phyloP scores from a whole-genome alignment of 2,329 filamentous ascomycete genomes.

The Xylariaceae sp. region DNA sequence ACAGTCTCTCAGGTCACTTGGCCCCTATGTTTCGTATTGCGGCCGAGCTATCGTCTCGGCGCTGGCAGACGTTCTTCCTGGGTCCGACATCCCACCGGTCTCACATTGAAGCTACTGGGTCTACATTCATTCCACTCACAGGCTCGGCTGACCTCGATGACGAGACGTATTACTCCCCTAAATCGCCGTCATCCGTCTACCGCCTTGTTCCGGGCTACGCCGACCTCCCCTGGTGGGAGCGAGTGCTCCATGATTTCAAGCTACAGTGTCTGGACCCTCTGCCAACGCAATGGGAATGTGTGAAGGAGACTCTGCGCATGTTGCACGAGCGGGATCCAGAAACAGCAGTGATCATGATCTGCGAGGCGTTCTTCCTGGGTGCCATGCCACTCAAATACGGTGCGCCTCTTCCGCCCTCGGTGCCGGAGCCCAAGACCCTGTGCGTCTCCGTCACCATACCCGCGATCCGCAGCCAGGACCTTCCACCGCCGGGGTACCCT shows the following conservation, averaged over 20 bases:
- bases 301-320: constrained; percentile 22
- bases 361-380: constrained; percentile 33
- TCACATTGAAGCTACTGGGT: constrained; percentile 30
- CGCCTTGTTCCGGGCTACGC: constrained; percentile 21
- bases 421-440: constrained; percentile 13
- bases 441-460: constrained; percentile 35
- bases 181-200: background rate
- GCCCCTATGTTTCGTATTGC: constrained; percentile 32
- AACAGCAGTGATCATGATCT: constrained; percentile 25
- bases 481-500: constrained; percentile 30
- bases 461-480: constrained; percentile 29
- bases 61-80: constrained; percentile 31
- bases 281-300: constrained; percentile 29
- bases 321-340: constrained; percentile 17
- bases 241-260: constrained; percentile 28
- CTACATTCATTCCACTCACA: constrained; percentile 29
- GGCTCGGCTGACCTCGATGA: constrained; percentile 32
- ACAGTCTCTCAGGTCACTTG: constrained; percentile 34
- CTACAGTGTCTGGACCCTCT: constrained; percentile 29
- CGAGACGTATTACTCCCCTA: constrained; percentile 22
- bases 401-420: constrained; percentile 19
- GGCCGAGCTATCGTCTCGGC: constrained; percentile 23
- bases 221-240: constrained; percentile 22
- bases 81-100: constrained; percentile 30
- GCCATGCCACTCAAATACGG: constrained; percentile 30